Base-by-base conservation (phyloP, 257 asterid genomes). In the Galeopsis tetrahit region DNA sequence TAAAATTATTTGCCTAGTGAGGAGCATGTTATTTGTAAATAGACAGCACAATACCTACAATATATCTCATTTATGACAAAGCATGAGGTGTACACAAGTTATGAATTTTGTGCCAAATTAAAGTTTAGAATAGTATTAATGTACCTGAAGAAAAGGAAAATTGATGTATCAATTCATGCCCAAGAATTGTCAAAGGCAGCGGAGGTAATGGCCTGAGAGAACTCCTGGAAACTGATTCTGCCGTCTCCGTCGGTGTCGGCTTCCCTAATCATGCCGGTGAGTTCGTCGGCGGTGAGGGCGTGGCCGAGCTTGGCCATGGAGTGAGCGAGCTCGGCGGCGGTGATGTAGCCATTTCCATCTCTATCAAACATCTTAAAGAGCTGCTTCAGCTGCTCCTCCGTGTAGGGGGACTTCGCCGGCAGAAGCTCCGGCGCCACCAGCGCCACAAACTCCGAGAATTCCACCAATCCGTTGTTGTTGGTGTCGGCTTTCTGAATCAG, bases 271-370 rank as follows among this genome's bases (percentile, higher is more conserved):
- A 92, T 90, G 77, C 91, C 98, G 2, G 97, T 93, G 38, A 93
- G 86, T 75, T 93, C 98, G 79, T 83, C 98, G 0, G 87, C 98
- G 7, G 96, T 90, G 81, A 90, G 84, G 34, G 98, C 89, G 80
- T 93, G 97, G 7, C 96, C 97, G 3, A 90, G 94, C 81, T 83
- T 86, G 0, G 98, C 98, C 98, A 92, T 92, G 7, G 98, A 93
- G 82, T 88, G 98, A 17, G 96, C 98, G 85, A 93, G 83, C 82
- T 93, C 96, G 0, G 96, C 96, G 43, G 97, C 97, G 10, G 98
- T 92, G 35, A 92, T 90, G 63, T 70, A 92, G 0, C 96, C 98
- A 60, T 90, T 88, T 7, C 96, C 97, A n/a, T 93, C 97, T 13
- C 96, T 81, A 61, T 93, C 97, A 31, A 93, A 93, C 87, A 93